A percentile compares a stretch with the other conserved stretches of the same genome.
Evolutionary conservation across 179 eudicot genomes (phyloP).

Genomic region (Spinacia oleracea): DNA sequence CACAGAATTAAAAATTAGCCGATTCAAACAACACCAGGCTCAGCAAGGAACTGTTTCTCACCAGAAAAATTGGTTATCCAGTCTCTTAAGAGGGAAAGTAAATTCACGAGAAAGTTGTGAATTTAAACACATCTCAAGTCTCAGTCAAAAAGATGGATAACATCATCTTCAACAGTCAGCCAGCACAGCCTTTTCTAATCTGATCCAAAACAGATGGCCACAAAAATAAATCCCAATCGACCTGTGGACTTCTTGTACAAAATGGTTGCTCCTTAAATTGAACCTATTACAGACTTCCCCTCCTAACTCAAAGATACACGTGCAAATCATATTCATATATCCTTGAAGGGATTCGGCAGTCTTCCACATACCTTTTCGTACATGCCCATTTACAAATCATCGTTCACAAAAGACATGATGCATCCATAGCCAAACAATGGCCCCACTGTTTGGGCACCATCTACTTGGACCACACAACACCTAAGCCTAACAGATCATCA

Average conservation of each 20-base stretch:
- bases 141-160: background rate
- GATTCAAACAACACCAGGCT: background rate
- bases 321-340: background rate
- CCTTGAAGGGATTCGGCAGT: background rate
- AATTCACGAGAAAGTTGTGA: background rate
- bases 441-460: slow-evolving; percentile 6
- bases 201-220: background rate
- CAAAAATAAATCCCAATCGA: background rate
- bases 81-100: slow-evolving; percentile 10
- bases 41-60: slow-evolving; percentile 1
- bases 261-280: background rate
- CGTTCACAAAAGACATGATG: slow-evolving; percentile 16
- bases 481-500: slow-evolving; percentile 34
- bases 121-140: slow-evolving; percentile 7
- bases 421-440: background rate
- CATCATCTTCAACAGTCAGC: background rate
- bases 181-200: background rate
- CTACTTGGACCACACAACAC: slow-evolving; percentile 15
- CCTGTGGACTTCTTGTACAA: background rate
- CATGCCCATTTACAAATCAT: background rate
- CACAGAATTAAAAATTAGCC: background rate
- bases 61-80: background rate
- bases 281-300: background rate
- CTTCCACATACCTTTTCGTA: background rate
- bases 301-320: background rate